Conservation (phyloP, 192 early-diverging fungal species). For the Borealophlyctis nickersoniae region DNA sequence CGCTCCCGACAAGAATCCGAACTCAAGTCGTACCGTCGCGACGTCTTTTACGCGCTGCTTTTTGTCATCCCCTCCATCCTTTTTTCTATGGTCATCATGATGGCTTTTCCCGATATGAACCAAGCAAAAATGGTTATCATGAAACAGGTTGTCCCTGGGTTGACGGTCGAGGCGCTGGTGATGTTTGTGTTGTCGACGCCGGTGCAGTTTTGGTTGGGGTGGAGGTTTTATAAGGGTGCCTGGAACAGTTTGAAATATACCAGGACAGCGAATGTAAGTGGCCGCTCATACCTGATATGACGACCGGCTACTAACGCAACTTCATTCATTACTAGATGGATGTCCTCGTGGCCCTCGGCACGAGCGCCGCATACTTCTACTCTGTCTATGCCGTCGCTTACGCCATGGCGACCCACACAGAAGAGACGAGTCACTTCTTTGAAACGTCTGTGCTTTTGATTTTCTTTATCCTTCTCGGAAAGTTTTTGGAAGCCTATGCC, state of each 20-base stretch:
- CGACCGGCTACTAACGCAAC: background rate
- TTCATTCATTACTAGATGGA: constrained; percentile 57
- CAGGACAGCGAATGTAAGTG: constrained; percentile 55
- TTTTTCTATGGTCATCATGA: constrained; percentile 70
- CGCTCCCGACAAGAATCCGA: constrained; percentile 42
- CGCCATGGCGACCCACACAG: constrained; percentile 19
- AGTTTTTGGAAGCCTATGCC: constrained; percentile 74
- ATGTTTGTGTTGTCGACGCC: constrained; percentile 64
- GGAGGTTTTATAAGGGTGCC: constrained; percentile 65
- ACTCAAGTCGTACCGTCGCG: constrained; percentile 32
- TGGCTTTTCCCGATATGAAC: constrained; percentile 55
- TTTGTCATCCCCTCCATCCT: constrained; percentile 70
- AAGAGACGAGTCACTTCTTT: constrained; percentile 53
- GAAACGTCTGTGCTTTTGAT: constrained; percentile 75
- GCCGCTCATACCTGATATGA: background rate
- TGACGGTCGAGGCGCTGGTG: constrained; percentile 51
- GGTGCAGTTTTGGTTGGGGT: constrained; percentile 70
- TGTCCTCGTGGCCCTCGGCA: constrained; percentile 71
- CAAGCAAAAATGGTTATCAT: constrained; percentile 41
- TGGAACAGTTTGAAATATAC: constrained; percentile 59
- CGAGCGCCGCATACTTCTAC: constrained; percentile 68
- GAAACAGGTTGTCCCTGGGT: constrained; percentile 50
- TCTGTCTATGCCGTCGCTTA: constrained; percentile 49
- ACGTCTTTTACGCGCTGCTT: constrained; percentile 47
- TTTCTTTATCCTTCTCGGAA: constrained; percentile 78